Base-by-base conservation (phyloP, 2,329 filamentous ascomycete species). In the Botryotinia calthae region DNA sequence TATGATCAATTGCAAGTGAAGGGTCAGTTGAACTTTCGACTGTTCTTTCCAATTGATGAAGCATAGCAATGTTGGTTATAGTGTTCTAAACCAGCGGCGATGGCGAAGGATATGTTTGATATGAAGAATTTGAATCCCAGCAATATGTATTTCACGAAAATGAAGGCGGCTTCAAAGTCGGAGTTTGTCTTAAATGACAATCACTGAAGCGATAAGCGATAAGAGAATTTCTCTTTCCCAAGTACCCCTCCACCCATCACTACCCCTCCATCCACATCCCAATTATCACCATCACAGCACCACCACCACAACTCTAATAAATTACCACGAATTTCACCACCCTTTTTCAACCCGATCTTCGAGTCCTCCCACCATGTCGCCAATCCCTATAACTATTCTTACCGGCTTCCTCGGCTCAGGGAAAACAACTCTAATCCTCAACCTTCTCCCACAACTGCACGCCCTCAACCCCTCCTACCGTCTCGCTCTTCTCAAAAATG, bases 341-440 rank as follows among this genome's bases (percentile, higher is more conserved):
- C 31, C 16, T 14, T 18, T 7, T 31, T n/a, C 54, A 51, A 34
- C 18, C 6, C 25, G 3, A 61, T 31, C 25, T 18, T 14, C 7
- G 14, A 31, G 40, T 22, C 22, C 42, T 34, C 65, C 37, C 22
- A 61, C 42, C 56, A 59, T 67, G 48, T 76, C 56, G 54, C 90
- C 91, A 1, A 96, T 94, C 77, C 94, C 95, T 7, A 92, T 98
- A 81, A 98, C 95, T 64, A 97, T 99, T 80, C 86, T 99, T 70
- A 99, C 96, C 8, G 96, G 96, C 81, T 99, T 98, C 84, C 89
- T 98, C 25, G 96, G 96, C 80, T 95, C 94, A 14, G 96, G 96
- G 73, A 98, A 98, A 84, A 99, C 96, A 2, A 98, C 96, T 2
- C 87, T 99, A 73, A 94, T 99, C 76, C 90, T 99, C 75, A 96